phyloP scores from a whole-genome alignment of 352 stramenopile genomes.

The Peronosclerospora sorghi region DNA sequence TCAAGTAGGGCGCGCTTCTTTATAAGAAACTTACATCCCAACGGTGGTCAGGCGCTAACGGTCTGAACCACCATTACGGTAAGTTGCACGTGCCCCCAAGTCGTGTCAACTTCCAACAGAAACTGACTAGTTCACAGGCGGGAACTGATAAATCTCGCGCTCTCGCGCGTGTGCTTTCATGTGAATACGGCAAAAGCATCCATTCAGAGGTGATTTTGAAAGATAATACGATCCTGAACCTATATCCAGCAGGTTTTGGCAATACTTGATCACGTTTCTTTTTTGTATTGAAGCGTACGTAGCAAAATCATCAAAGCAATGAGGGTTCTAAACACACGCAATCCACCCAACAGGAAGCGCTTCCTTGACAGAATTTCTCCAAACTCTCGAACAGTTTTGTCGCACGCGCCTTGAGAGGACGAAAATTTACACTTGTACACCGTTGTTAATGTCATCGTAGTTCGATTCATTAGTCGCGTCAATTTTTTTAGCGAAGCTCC shows the following conservation, averaged over 20 bases:
- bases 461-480: conserved; percentile 88
- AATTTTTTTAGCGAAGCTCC: conserved; percentile 71
- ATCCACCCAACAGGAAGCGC: conserved; percentile 54
- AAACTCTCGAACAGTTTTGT: conserved; percentile 56
- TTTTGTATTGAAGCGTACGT: conserved; percentile 85
- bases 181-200: conserved; percentile 36
- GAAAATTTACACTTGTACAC: conserved; percentile 89
- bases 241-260: conserved; percentile 78
- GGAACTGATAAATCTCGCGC: conserved; percentile 89
- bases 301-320: conserved; percentile 82
- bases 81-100: too few relatives aligned
- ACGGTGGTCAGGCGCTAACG: too few relatives aligned
- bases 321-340: conserved; percentile 74
- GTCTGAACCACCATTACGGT: too few relatives aligned
- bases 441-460: conserved; percentile 89
- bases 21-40: too few relatives aligned
- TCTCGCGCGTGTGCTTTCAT: too few relatives aligned
- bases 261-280: conserved; percentile 82
- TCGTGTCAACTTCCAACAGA: too few relatives aligned
- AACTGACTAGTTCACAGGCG: conserved; percentile 66
- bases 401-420: conserved; percentile 80
- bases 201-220: too few relatives aligned
- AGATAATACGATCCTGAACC: conserved; percentile 1
- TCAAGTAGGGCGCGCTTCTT: too few relatives aligned
- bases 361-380: conserved; percentile 56